Base-by-base conservation (phyloP, 495 filamentous ascomycete species). In the Aspergillus steynii region DNA sequence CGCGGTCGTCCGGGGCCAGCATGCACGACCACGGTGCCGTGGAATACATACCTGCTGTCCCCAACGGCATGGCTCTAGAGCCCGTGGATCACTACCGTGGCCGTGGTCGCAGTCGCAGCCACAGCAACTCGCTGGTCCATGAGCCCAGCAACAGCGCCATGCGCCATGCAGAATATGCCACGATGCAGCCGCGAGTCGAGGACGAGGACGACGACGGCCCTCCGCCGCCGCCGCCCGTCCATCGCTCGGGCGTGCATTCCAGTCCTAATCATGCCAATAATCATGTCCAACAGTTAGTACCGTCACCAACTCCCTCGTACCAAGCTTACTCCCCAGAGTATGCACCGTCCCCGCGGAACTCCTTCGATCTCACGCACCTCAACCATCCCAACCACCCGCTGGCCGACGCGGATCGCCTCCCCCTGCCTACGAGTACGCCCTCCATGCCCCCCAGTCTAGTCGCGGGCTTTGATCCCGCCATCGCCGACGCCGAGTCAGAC, bases 101-200 rank as follows among this genome's bases (percentile, higher is more conserved):
- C 37, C 37, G 37, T 14, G 7, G 37, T 14, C 37, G 37, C 37
- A 42, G 37, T 4, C 37, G 12, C 58, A 42, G 60, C 4, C 73
- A 66, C 49, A 55, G 49, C 70, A 74, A 61, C 50, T 69, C 61
- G 53, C 60, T 49, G 29, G 64, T 50, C 61, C 57, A 58, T 46
- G 53, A 63, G 9, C 53, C 65, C 27, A 67, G 70, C 46, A 42
- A 12, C 37, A 42, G 9, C 9, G 54, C 62, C 25, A 59, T 66
- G 26, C 68, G 63, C 27, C 77, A 77, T 49, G 68, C 74, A 4
- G 69, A 77, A 48, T 79, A 80, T 61, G 78, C 80, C 45, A 76
- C 78, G 15, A 87, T 90, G 87, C 87, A 90, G 60, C 85, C 86
- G 27, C 85, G 82, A 5, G 87, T 90, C 50, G 87, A 89, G 65